A percentile compares a stretch with the other conserved stretches of the same genome.
Conservation (phyloP, 2,329 filamentous ascomycete species). For the Huntiella abstrusa region DNA sequence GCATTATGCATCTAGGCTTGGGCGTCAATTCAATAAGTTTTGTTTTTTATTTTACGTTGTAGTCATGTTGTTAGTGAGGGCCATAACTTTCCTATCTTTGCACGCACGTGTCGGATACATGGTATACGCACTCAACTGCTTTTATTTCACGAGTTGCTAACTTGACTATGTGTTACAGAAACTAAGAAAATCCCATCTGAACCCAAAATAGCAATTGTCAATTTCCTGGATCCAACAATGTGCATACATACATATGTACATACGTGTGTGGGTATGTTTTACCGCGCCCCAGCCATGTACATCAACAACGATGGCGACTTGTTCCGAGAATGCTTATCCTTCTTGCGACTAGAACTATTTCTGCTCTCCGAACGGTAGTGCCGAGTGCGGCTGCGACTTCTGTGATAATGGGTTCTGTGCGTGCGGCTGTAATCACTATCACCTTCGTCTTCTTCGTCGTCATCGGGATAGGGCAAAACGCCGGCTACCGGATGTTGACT, state of each 20-base stretch:
- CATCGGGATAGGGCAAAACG: not conserved
- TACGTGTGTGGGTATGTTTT: not conserved
- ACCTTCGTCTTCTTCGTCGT: conserved; percentile 14
- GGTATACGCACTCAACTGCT: too few species aligned
- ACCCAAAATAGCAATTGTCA: not conserved
- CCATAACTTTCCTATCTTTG: not conserved
- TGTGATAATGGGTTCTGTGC: conserved; percentile 23
- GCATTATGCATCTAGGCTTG: conserved; percentile 4
- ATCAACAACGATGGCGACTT: conserved; percentile 37
- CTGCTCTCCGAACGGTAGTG: conserved; percentile 19
- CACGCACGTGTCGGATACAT: too few species aligned
- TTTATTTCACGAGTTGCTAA: too few species aligned
- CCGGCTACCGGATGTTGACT: not conserved
- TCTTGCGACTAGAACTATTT: conserved; percentile 40
- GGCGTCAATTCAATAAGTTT: not conserved
- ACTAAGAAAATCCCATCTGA: too few species aligned
- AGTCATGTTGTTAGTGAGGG: not conserved
- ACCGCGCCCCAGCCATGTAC: conserved; percentile 35
- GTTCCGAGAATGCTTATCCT: conserved; percentile 32
- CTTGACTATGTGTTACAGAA: not conserved
- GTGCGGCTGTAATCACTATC: conserved; percentile 20
- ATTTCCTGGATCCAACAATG: not conserved
- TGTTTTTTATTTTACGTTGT: not conserved
- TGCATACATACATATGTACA: not conserved
- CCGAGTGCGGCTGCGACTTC: conserved; percentile 18